Base-by-base conservation (phyloP, 192 early-diverging fungal species). In the Rhizophagus sp. region DNA sequence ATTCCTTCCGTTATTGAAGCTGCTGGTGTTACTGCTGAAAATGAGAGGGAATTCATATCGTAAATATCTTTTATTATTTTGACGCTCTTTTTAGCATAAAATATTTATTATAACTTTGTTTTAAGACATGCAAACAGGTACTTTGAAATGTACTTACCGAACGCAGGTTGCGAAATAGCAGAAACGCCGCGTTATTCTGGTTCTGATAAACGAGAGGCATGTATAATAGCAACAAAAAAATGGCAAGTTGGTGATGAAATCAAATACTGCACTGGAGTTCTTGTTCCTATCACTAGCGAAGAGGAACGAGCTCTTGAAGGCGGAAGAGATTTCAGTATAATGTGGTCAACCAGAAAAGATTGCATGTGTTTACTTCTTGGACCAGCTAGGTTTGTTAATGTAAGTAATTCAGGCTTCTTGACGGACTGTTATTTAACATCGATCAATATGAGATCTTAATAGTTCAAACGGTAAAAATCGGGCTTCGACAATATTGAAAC, bases 331-430 rank as follows among this genome's bases (percentile, higher is more conserved):
- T 79, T 79, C 36, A 50, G 33, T 13, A 71, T 79, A 33, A 79
- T 79, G 49, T 65, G 47, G 36, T 79, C 78, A 69, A 73, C 81
- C 3, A 81, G 86, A 24, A 85, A 87, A 47, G 77, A 83, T 8
- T 81, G 85, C 17, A 87, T 82, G 57, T 90, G 87, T 68, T 79
- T 92, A 24, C 90, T 90, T 67, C 81, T 92, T 4, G 90, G 90
- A 17, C 90, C 90, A 24, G 90, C 88, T 4, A 83, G 90, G 27
- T 92, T 92, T 81, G 88, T 92, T 12, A 92, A 92, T 67, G 88
- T 89, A 88, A 82, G 83, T 52, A 50, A 27, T 39, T 7, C 17
- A 27, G 15, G 30, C 61, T 7, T 8, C 5, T 41, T 41, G 39
- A 41, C 5, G 7, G 39, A 41, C 7, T 41, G 39, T 6, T 41